A percentile compares a stretch with the other conserved stretches of the same genome.
Conservation (phyloP, 2,329 filamentous ascomycete species). For the Cytospora piceicola region DNA sequence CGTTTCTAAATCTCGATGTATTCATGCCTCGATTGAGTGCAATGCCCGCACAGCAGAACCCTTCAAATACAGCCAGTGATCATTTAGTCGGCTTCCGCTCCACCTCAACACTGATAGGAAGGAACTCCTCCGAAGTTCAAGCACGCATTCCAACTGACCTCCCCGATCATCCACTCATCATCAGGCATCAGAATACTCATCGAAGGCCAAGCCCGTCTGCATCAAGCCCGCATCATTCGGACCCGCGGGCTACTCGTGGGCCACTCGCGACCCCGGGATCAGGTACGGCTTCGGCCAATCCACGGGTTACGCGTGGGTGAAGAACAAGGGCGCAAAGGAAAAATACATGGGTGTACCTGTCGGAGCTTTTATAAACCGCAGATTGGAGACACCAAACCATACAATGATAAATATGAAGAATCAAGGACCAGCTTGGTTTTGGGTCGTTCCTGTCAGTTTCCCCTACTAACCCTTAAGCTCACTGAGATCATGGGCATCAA, state of each 20-base stretch:
- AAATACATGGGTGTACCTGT: not conserved
- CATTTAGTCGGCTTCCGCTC: no score
- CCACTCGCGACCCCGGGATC: not conserved
- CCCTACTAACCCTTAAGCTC: not conserved
- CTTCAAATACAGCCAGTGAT: not conserved
- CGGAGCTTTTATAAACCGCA: not conserved
- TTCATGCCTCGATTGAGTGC: not conserved
- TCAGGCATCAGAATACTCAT: not conserved
- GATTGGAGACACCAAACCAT: not conserved
- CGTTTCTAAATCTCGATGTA: not conserved
- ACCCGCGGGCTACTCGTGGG: not conserved
- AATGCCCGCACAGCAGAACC: not conserved
- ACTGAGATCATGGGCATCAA: no score
- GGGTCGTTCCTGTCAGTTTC: not conserved
- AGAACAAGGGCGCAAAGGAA: not conserved
- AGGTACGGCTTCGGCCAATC: conserved; percentile 7
- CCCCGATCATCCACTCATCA: no score
- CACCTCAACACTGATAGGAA: no score
- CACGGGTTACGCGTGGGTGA: conserved; percentile 13
- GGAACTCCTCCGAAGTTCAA: not conserved
- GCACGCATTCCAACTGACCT: not conserved
- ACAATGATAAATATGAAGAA: no score
- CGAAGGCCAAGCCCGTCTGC: not conserved
- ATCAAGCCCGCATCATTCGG: not conserved
- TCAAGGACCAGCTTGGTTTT: no score